Evolutionary conservation across 2,329 filamentous ascomycete species (phyloP), one percentile per base, ranked within the genome.

Genomic region (Microsporum audouinii): DNA sequence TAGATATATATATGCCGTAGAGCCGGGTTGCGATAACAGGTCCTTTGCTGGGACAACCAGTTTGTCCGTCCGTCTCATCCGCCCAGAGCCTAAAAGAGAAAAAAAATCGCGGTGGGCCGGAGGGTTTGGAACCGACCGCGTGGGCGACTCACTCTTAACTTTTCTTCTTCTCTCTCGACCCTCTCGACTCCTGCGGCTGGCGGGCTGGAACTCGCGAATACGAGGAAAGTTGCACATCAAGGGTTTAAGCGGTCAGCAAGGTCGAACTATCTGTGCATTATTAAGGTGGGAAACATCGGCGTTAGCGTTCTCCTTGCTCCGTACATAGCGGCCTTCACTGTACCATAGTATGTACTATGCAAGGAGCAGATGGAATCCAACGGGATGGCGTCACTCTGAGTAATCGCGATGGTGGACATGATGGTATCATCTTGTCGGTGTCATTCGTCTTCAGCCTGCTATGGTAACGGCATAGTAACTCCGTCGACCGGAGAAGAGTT

Each of bases 101-200:
- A 8, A 51, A 53, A 33, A 31, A 34, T 55, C 49, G 49, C 49
- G 49, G 49, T 55, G 49, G 49, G 49, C n/a, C 49, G 49, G 49
- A 55, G 49, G 49, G 49, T 55, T 55, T 55, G 49, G 29, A 34
- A 55, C 49, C 49, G 49, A 55, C 49, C 49, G 49, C 49, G 49
- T 36, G 49, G 49, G 49, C 49, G n/a, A 29, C 17, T 27, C 17
- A 8, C 43, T 47, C 27, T 23, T 47, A 23, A 17, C 43, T 27
- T 23, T 8, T 23, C 2, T 31, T 49, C 27, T 12, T 8, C 8
- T 49, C 27, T 31, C 27, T 29, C 45, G 17, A 4, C 17, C 23
- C 27, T 29, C 3, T 8, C 47, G 17, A 23, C 17, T 23, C 29
- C 27, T 53, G 49, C 27, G 49, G 49, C 49, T 53, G 38, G 38